These are phyloP conservation scores for Lichtheimia hyalospora DNA, from an alignment of 371 early-diverging fungal genomes.

Conservation along the genomic window DNA sequence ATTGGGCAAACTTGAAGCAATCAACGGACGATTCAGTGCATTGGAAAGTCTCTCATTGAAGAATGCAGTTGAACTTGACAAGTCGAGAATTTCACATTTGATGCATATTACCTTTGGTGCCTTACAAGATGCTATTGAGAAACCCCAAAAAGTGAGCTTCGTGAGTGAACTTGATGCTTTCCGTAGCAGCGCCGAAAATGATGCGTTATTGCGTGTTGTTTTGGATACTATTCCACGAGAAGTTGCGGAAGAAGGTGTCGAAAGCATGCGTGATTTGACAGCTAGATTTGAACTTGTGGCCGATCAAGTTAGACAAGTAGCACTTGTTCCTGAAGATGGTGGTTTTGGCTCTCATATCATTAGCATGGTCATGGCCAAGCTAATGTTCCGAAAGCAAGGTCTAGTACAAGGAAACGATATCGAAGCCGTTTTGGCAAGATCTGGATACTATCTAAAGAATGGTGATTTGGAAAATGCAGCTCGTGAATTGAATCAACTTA, in stretches of 20 bases:
- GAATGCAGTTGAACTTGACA: constrained; percentile 54
- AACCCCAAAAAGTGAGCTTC: constrained; percentile 53
- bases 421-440: constrained; percentile 80
- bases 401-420: constrained; percentile 82
- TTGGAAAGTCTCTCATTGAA: constrained; percentile 62
- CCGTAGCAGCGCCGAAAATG: constrained; percentile 49
- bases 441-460: constrained; percentile 67
- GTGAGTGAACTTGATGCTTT: constrained; percentile 67
- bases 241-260: constrained; percentile 61
- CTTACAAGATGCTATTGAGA: constrained; percentile 41
- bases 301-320: constrained; percentile 68
- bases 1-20: constrained; percentile 77
- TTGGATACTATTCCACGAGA: constrained; percentile 57
- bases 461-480: constrained; percentile 83
- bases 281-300: constrained; percentile 72
- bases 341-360: constrained; percentile 79
- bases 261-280: constrained; percentile 65
- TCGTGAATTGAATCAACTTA: constrained; percentile 88
- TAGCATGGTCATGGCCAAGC: constrained; percentile 65
- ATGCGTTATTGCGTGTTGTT: constrained; percentile 57
- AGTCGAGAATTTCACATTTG: constrained; percentile 49
- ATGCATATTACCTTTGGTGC: constrained; percentile 50
- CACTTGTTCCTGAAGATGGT: constrained; percentile 85
- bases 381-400: constrained; percentile 83
- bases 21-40: constrained; percentile 70